Evolutionary conservation across 1,139 yeast genomes (phyloP).

Genomic region (Entelexis paramagnoliae): DNA sequence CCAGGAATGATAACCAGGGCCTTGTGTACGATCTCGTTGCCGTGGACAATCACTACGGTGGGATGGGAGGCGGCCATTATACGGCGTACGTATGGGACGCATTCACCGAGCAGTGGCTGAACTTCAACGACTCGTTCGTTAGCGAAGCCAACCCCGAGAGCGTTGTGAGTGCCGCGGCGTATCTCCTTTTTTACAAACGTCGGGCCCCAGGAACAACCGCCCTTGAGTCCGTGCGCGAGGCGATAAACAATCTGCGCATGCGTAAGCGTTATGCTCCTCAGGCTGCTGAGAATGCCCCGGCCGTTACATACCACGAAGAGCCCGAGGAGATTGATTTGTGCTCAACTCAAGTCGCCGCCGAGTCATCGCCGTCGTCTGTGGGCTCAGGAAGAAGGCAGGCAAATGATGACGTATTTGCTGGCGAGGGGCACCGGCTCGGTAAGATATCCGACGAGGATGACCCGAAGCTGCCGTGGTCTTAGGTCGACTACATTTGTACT

Average conservation of each 20-base stretch:
- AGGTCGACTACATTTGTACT: not conserved
- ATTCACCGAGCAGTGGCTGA: slow-evolving; percentile 72
- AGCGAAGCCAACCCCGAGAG: slow-evolving; percentile 46
- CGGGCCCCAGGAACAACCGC: slow-evolving; percentile 29
- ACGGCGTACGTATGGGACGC: slow-evolving; percentile 81
- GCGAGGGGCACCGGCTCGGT: slow-evolving; percentile 10
- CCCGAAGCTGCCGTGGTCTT: slow-evolving; percentile 1
- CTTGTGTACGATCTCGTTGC: slow-evolving; percentile 72
- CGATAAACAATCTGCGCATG: not conserved
- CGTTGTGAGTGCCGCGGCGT: slow-evolving; percentile 69
- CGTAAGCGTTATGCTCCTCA: not conserved
- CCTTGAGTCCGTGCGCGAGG: not conserved
- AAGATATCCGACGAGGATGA: not conserved
- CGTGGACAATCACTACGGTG: slow-evolving; percentile 93
- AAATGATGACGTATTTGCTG: slow-evolving; percentile 5
- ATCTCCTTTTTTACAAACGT: slow-evolving; percentile 70
- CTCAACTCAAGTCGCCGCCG: not conserved
- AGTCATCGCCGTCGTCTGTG: not conserved
- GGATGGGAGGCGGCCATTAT: slow-evolving; percentile 95
- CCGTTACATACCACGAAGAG: too few relatives aligned
- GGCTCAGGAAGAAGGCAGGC: too few relatives aligned
- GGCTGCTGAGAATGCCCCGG: not conserved
- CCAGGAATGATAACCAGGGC: slow-evolving; percentile 31
- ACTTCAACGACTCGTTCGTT: slow-evolving; percentile 80
- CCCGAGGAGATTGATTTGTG: not conserved